These are phyloP conservation scores for Chalciporus chontae DNA, from an alignment of 768 basidiomycete genomes.

Conservation along the genomic window DNA sequence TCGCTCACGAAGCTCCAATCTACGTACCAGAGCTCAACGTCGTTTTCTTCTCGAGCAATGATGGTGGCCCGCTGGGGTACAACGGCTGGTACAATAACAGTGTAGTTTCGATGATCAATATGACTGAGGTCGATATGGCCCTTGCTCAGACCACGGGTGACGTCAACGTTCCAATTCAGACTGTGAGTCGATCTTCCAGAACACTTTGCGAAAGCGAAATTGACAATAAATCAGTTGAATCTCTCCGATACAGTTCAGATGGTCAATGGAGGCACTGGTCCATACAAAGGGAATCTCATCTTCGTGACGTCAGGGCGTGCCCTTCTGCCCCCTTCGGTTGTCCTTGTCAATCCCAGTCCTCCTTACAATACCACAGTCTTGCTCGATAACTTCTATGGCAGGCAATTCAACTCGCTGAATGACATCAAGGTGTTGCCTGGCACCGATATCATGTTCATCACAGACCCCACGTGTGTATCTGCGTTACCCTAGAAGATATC, in stretches of 20 bases:
- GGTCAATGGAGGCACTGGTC: conserved; percentile 69
- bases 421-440: conserved; percentile 71
- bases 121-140: conserved; percentile 51
- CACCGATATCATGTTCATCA: conserved; percentile 70
- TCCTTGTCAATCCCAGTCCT: conserved; percentile 57
- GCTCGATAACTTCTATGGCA: conserved; percentile 74
- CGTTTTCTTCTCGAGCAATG: conserved; percentile 70
- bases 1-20: conserved; percentile 79
- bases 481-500: not conserved
- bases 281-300: conserved; percentile 54
- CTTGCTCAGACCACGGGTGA: conserved; percentile 32
- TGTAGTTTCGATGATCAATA: conserved; percentile 56
- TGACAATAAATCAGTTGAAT: conserved; percentile 42
- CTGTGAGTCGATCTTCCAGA: conserved; percentile 22
- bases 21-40: conserved; percentile 66
- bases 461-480: conserved; percentile 56
- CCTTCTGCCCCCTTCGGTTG: conserved; percentile 55
- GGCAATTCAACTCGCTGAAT: conserved; percentile 81
- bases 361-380: conserved; percentile 68
- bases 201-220: not conserved
- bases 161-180: conserved; percentile 49
- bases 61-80: conserved; percentile 60
- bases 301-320: conserved; percentile 68
- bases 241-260: conserved; percentile 59
- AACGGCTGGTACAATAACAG: conserved; percentile 65